Evolutionary conservation across 2,329 filamentous ascomycete genomes (phyloP).

Genomic region (Paecilomyces sp.): DNA sequence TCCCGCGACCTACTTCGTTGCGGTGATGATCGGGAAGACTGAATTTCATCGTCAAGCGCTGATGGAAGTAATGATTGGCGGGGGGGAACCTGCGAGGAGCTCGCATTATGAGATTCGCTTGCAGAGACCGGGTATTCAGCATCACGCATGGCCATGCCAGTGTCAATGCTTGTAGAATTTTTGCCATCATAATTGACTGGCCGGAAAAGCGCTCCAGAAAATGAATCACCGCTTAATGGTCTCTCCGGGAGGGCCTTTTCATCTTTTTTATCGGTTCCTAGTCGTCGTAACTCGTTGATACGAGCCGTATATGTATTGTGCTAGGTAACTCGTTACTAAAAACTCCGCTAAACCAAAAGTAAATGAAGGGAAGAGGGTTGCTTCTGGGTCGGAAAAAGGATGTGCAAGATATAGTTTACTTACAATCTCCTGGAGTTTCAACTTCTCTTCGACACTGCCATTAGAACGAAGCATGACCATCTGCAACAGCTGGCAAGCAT

Average conservation of each 20-base stretch:
- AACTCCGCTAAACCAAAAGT: conserved; percentile 9
- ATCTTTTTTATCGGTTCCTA: conserved; percentile 45
- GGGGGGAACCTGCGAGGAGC: conserved; percentile 24
- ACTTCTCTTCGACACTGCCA: conserved; percentile 72
- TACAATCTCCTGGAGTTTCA: conserved; percentile 87
- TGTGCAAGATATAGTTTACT: conserved; percentile 33
- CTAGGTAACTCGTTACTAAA: conserved; percentile 37
- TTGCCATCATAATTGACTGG: conserved; percentile 27
- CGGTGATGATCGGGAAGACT: conserved; percentile 8
- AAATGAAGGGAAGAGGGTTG: not conserved
- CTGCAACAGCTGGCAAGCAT: conserved; percentile 81
- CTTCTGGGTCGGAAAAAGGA: not conserved
- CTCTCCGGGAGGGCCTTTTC: conserved; percentile 72
- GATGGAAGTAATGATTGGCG: conserved; percentile 33
- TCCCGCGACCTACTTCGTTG: conserved; percentile 38
- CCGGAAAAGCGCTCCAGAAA: conserved; percentile 36
- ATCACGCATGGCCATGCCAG: conserved; percentile 47
- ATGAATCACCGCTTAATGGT: conserved; percentile 56
- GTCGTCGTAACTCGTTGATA: conserved; percentile 75
- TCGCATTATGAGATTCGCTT: conserved; percentile 17
- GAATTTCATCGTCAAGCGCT: conserved; percentile 21
- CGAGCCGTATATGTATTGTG: conserved; percentile 83
- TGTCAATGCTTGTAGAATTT: conserved; percentile 42
- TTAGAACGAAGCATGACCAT: conserved; percentile 81
- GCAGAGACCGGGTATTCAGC: conserved; percentile 30